These are phyloP conservation scores for Violaceomyces palustris DNA, from an alignment of 1,284 basidiomycete species.

Conservation along the genomic window DNA sequence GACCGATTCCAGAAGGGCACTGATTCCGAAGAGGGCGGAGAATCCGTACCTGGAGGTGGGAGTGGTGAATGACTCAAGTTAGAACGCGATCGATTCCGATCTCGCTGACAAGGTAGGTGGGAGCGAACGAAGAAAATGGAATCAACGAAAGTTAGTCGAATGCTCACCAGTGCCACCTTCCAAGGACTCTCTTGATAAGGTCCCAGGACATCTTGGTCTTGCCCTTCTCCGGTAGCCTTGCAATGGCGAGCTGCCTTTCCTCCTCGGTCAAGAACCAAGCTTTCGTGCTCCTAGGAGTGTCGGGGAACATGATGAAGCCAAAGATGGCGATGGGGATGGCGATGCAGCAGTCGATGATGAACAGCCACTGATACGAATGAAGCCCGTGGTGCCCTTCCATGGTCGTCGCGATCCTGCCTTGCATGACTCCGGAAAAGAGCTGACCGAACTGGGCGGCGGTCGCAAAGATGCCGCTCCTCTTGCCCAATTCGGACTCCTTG, in stretches of 20 bases:
- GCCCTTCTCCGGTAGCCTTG: conserved; percentile 54
- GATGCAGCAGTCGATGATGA: conserved; percentile 69
- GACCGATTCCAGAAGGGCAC: conserved; percentile 65
- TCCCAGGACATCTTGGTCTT: conserved; percentile 52
- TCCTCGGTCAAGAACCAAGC: conserved; percentile 64
- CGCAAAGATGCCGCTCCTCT: conserved; percentile 68
- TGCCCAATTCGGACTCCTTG: conserved; percentile 64
- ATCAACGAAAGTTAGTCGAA: too few species aligned
- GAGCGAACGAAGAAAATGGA: too few species aligned
- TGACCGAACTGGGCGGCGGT: conserved; percentile 61
- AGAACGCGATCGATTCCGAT: too few species aligned
- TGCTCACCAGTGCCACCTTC: conserved; percentile 67
- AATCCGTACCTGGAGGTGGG: conserved; percentile 25
- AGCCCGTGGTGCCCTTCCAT: conserved; percentile 62
- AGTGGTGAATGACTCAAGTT: too few species aligned
- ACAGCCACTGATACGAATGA: conserved; percentile 69
- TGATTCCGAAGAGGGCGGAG: conserved; percentile 59
- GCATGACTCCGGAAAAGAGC: conserved; percentile 65
- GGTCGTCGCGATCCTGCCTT: conserved; percentile 63
- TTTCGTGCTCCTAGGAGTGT: conserved; percentile 63
- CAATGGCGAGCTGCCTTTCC: conserved; percentile 53
- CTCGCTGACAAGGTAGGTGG: too few species aligned
- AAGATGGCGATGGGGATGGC: conserved; percentile 65
- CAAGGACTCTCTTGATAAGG: conserved; percentile 59
- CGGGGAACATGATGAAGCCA: conserved; percentile 68